Base-by-base conservation (phyloP, 2,329 filamentous ascomycete genomes). In the Celoporthe dispersa region DNA sequence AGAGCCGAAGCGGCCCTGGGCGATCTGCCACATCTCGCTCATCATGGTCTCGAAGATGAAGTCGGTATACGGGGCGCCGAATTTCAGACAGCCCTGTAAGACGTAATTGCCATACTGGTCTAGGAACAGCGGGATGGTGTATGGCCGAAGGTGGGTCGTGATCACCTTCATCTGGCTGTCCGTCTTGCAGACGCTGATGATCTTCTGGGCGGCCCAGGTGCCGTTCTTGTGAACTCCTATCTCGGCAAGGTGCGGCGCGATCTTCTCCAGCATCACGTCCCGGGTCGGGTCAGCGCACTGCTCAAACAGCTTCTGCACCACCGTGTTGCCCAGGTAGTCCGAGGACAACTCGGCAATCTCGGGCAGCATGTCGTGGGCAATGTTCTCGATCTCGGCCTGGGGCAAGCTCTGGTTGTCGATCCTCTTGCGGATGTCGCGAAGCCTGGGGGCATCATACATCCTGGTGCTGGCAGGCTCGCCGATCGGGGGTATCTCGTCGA, bases 91-190 rank as follows among this genome's bases (percentile, higher is more conserved):
- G 75, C 96, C 96, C 81, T 99, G 96, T 75, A 98, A 87, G 68
- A 99, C 96, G 76, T 99, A 99, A 83, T 99, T 99, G 79, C 96
- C 96, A 76, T 97, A 99, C 78, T 99, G 96, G 77, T 99, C 96
- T 51, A 98, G 86, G 86, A 99, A 98, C 28, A 98, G 86, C 2
- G 94, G 93, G 62, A 98, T 89, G 0, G 92, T 94, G 81, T 97
- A 98, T 0, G 94, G 91, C 3, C 91, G 91, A 39, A 98, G 85
- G 74, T 93, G 88, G 73, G 97, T 90, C 37, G 96, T 92, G 77
- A 99, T 95, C 82, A 94, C 84, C 62, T 85, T 83, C 90, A 96
- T 95, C 81, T 98, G 94, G 55, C 85, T 84, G 7, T 92, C 90
- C 0, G 92, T 94, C 81, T 96, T 94, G 79, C 94, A 95, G 8